phyloP scores from a whole-genome alignment of 768 basidiomycete genomes.

The Pisolithus microcarpus region DNA sequence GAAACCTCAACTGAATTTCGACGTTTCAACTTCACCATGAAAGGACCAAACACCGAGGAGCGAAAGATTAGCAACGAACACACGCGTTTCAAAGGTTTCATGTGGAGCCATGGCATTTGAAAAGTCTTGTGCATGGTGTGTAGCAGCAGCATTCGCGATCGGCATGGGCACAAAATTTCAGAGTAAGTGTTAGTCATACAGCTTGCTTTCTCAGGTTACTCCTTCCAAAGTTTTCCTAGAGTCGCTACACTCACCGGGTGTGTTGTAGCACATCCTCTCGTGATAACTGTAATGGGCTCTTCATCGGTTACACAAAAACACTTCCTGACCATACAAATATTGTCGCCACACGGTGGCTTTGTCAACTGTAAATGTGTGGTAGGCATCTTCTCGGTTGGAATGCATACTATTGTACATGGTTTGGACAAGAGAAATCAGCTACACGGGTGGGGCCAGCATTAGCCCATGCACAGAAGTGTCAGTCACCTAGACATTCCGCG shows the following conservation, averaged over 20 bases:
- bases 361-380: too few species aligned
- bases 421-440: too few species aligned
- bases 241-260: constrained; percentile 16
- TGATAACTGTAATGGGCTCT: too few species aligned
- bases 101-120: constrained; percentile 45
- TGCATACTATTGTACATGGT: too few species aligned
- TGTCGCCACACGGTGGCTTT: too few species aligned
- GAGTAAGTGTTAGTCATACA: constrained; percentile 26
- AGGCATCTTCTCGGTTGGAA: too few species aligned
- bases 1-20: too few species aligned
- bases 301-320: too few species aligned
- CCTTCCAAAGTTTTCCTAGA: constrained; percentile 37
- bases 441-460: too few species aligned
- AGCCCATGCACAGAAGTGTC: too few species aligned
- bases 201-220: constrained; percentile 35
- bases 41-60: constrained; percentile 57
- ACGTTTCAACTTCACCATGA: constrained; percentile 27
- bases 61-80: constrained; percentile 55
- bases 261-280: too few species aligned
- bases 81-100: constrained; percentile 48
- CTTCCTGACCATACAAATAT: too few species aligned
- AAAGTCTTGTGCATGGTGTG: constrained; percentile 78
- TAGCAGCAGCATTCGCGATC: constrained; percentile 67
- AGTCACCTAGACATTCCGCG: background rate
- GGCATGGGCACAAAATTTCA: constrained; percentile 70